Evolutionary conservation across 2,329 filamentous ascomycete genomes (phyloP).

Genomic region (Incumbomyces delicatus): DNA sequence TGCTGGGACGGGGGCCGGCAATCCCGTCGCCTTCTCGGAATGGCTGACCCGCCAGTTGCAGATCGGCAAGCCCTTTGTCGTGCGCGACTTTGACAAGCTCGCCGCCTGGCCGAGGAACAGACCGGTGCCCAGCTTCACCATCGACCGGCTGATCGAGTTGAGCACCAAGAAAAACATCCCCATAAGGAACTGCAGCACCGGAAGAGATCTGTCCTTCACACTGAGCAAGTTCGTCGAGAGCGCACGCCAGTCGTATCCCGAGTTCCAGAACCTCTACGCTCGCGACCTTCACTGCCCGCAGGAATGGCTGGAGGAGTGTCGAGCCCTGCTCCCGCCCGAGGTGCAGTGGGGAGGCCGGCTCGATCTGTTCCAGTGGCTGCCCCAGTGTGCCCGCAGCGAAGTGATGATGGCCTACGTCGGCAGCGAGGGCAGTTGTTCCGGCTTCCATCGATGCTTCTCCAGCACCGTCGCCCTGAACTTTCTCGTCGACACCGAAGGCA

Average conservation of each 20-base stretch:
- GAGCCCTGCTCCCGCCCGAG: constrained; percentile 24
- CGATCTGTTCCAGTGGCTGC: constrained; percentile 28
- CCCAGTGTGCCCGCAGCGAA: constrained; percentile 26
- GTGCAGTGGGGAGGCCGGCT: constrained; percentile 26
- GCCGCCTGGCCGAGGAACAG: constrained; percentile 21
- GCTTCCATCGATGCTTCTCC: constrained; percentile 30
- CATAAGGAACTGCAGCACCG: constrained; percentile 27
- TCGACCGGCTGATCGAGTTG: constrained; percentile 24
- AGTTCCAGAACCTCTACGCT: constrained; percentile 26
- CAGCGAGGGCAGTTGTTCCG: constrained; percentile 25
- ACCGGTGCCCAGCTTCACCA: constrained; percentile 21
- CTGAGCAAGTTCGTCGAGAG: constrained; percentile 26
- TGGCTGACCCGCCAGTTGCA: constrained; percentile 26
- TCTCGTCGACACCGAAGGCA: constrained; percentile 25
- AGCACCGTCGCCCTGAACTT: constrained; percentile 29
- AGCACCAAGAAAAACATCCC: constrained; percentile 28
- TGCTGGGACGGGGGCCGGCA: too few relatives aligned
- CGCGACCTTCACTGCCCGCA: constrained; percentile 27
- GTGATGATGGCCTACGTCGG: constrained; percentile 31
- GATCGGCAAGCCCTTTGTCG: constrained; percentile 27
- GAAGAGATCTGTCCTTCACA: constrained; percentile 26
- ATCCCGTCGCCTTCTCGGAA: constrained; percentile 17
- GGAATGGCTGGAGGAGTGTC: constrained; percentile 25
- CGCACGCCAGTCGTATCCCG: constrained; percentile 19
- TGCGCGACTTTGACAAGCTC: constrained; percentile 26